These are phyloP conservation scores for Pachysolen tannophilus DNA, from an alignment of 805 yeast genomes.

Conservation along the genomic window DNA sequence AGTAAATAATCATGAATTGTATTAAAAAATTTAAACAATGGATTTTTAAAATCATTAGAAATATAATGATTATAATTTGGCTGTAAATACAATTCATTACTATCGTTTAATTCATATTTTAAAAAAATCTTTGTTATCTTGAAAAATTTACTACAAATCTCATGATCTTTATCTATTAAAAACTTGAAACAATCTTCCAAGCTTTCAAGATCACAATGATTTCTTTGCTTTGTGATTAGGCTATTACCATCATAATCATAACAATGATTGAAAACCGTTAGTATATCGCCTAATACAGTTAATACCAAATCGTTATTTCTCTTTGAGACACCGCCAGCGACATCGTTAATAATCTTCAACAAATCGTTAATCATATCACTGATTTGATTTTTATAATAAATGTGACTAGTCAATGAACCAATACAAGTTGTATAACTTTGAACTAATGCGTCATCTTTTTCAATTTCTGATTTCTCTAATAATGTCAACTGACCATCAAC, in stretches of 20 bases:
- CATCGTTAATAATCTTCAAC: conserved; percentile 32
- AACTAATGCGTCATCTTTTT: conserved; percentile 24
- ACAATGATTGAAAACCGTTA: too few relatives aligned
- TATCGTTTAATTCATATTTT: not conserved
- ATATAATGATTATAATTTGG: conserved; percentile 39
- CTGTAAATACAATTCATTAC: conserved; percentile 10
- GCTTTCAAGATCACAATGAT: conserved; percentile 8
- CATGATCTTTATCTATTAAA: conserved; percentile 3
- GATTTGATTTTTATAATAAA: conserved; percentile 81
- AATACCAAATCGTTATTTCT: not conserved
- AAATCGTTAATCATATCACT: conserved; percentile 74
- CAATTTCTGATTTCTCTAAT: conserved; percentile 27
- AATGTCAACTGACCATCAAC: conserved; percentile 50
- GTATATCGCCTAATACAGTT: too few relatives aligned
- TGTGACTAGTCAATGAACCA: conserved; percentile 64
- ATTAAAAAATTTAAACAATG: conserved; percentile 30
- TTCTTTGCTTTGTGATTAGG: conserved; percentile 9
- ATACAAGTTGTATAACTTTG: conserved; percentile 48
- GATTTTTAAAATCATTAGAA: conserved; percentile 29
- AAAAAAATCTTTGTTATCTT: conserved; percentile 9
- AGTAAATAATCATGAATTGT: conserved; percentile 25
- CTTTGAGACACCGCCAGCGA: conserved; percentile 10
- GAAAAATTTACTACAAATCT: not conserved
- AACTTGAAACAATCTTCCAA: conserved; percentile 9
- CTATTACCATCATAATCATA: conserved; percentile 5